phyloP scores from a whole-genome alignment of 2,329 filamentous ascomycete genomes.

The Venturiaceae sp. region DNA sequence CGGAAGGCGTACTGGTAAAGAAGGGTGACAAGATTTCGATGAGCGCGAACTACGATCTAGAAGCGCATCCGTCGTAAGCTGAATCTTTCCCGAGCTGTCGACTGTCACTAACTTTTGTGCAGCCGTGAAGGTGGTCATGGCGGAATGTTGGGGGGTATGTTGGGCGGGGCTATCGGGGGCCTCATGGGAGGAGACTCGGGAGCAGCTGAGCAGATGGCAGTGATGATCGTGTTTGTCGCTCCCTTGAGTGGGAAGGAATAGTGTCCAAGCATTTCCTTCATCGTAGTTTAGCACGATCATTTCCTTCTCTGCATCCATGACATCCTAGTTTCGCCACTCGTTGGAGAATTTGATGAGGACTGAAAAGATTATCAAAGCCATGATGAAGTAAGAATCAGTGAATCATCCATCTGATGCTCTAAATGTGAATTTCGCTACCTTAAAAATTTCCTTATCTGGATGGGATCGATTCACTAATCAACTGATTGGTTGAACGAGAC shows the following conservation, averaged over 20 bases:
- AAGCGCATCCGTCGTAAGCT: slow-evolving; percentile 7
- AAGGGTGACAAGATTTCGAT: slow-evolving; percentile 5
- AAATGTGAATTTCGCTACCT: too few species aligned
- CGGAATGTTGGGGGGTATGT: background rate
- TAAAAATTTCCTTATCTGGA: too few species aligned
- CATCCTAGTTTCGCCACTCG: too few species aligned
- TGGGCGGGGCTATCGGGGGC: background rate
- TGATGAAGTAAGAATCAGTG: too few species aligned
- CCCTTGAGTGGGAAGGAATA: background rate
- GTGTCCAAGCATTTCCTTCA: too few species aligned
- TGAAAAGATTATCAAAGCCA: too few species aligned
- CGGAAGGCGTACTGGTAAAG: slow-evolving; percentile 1
- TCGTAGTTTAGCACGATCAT: too few species aligned
- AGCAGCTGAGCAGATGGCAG: slow-evolving; percentile 2
- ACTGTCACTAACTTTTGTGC: background rate
- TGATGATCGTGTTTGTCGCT: background rate
- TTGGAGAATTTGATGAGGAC: too few species aligned
- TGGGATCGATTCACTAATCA: too few species aligned
- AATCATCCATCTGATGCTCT: too few species aligned
- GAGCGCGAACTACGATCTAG: slow-evolving; percentile 2
- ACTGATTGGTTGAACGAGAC: too few species aligned
- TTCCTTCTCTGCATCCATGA: too few species aligned
- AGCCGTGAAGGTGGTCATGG: background rate
- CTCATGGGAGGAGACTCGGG: background rate
- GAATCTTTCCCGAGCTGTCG: background rate